Evolutionary conservation across 2,329 filamentous ascomycete genomes (phyloP).

Genomic region (Waltergamsia citrina): DNA sequence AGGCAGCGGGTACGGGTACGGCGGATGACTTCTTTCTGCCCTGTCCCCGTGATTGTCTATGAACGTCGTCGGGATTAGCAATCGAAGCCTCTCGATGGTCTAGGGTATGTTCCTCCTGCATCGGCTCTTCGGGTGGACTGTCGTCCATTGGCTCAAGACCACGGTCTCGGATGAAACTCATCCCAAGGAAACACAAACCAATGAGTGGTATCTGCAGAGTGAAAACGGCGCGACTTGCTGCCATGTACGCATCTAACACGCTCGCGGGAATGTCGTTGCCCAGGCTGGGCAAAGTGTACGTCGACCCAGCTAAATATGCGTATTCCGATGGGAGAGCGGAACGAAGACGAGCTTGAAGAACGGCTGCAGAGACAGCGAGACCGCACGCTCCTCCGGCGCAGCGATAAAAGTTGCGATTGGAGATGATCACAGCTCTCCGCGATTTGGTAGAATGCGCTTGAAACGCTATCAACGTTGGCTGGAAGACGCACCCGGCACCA

Average conservation of each 20-base stretch:
- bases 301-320: slow-evolving; percentile 14
- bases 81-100: not conserved
- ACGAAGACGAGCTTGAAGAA: slow-evolving; percentile 23
- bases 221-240: slow-evolving; percentile 45
- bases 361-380: slow-evolving; percentile 19
- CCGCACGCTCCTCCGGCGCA: slow-evolving; percentile 34
- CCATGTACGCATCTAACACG: slow-evolving; percentile 33
- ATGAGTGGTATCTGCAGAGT: slow-evolving; percentile 41
- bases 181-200: slow-evolving; percentile 1
- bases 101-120: not conserved
- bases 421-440: slow-evolving; percentile 52
- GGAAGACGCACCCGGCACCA: slow-evolving; percentile 40
- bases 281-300: slow-evolving; percentile 16
- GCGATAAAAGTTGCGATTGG: slow-evolving; percentile 53
- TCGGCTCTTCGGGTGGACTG: not conserved
- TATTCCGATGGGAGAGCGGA: slow-evolving; percentile 14
- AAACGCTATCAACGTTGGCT: slow-evolving; percentile 42
- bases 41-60: not conserved
- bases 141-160: slow-evolving; percentile 3
- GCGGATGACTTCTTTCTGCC: not conserved
- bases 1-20: not conserved
- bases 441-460: slow-evolving; percentile 47
- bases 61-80: not conserved
- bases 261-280: slow-evolving; percentile 1
- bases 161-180: slow-evolving; percentile 2